These are phyloP conservation scores for Sphaerobolus stellatus DNA, from an alignment of 1,284 basidiomycete genomes.

Conservation along the genomic window DNA sequence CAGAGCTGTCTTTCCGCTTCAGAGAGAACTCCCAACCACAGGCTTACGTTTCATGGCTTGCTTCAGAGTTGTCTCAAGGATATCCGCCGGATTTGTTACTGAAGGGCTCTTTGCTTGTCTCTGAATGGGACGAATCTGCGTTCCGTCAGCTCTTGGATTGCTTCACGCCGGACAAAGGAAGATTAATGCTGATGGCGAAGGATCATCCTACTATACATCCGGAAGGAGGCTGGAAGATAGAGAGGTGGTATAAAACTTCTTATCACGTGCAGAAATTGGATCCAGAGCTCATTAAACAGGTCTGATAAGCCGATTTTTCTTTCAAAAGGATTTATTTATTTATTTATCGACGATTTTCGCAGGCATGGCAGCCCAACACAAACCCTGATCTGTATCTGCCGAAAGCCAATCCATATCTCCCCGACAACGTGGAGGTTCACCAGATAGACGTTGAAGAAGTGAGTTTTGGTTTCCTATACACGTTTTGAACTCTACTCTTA, in stretches of 20 bases:
- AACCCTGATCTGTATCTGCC: constrained; percentile 78
- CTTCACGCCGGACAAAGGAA: constrained; percentile 61
- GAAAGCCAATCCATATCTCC: constrained; percentile 85
- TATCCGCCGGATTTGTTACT: constrained; percentile 80
- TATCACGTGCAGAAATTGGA: constrained; percentile 73
- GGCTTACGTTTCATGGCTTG: constrained; percentile 76
- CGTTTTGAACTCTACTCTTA: too few relatives aligned
- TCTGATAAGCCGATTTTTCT: too few relatives aligned
- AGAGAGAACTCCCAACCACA: constrained; percentile 83
- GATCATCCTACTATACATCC: constrained; percentile 33
- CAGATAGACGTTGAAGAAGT: constrained; percentile 68
- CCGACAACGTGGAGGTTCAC: constrained; percentile 81
- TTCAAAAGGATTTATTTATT: too few relatives aligned
- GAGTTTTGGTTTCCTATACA: too few relatives aligned
- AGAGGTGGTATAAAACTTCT: constrained; percentile 86
- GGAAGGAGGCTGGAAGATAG: constrained; percentile 64
- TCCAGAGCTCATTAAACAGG: constrained; percentile 52
- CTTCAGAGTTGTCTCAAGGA: constrained; percentile 78
- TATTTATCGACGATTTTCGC: too few relatives aligned
- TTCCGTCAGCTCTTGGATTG: constrained; percentile 64
- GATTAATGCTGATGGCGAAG: constrained; percentile 79
- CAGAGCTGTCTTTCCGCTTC: constrained; percentile 83
- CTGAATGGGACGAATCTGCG: constrained; percentile 75
- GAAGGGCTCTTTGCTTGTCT: constrained; percentile 70
- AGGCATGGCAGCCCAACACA: too few relatives aligned